Base-by-base conservation (phyloP, 2,329 filamentous ascomycete species). In the Graphilbum fragrans region DNA sequence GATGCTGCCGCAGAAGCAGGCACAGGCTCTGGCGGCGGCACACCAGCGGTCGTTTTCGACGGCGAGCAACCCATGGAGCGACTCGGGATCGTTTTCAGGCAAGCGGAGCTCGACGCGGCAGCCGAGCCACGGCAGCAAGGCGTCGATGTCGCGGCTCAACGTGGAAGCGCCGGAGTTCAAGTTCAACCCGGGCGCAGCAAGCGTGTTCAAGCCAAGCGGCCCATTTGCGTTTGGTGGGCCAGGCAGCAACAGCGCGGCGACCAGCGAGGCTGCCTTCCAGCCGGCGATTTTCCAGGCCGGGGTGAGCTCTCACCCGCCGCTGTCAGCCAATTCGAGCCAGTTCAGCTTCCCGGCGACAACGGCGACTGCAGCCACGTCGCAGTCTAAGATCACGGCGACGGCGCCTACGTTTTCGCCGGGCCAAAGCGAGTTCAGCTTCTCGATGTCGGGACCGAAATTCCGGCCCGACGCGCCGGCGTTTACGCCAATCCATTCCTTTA, bases 81-180 rank as follows among this genome's bases (percentile, higher is more conserved):
- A 78, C 38, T 58, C 62, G 7, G 59, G 63, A 21, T 64, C 69
- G 14, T 52, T 57, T 34, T 52, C 61, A 21, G 56, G 58, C 35
- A 60, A 58, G 49, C 53, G 56, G 21, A 51, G 57, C 21, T 52
- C 58, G 19, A 55, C 62, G 23, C 62, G 64, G 35, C 63, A 60
- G 16, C 62, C 67, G 11, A 74, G 72, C 48, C 82, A 87, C 53
- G 70, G 67, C 17, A 81, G 79, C 55, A 85, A 82, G 52, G 67
- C 78, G 3, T 88, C 77, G 1, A 60, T 80, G 35, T 86, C 86
- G 1, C 88, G 80, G 50, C 72, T 96, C 51, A 96, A 96, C 52
- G 87, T 93, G 23, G 77, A 82, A 47, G 90, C 90, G 0, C 83
- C 87, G 37, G 86, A 92, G 54, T 95, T 95, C 67, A 86, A 81